Conservation (phyloP, 208 protist species). For the Leishmania amazonensis region DNA sequence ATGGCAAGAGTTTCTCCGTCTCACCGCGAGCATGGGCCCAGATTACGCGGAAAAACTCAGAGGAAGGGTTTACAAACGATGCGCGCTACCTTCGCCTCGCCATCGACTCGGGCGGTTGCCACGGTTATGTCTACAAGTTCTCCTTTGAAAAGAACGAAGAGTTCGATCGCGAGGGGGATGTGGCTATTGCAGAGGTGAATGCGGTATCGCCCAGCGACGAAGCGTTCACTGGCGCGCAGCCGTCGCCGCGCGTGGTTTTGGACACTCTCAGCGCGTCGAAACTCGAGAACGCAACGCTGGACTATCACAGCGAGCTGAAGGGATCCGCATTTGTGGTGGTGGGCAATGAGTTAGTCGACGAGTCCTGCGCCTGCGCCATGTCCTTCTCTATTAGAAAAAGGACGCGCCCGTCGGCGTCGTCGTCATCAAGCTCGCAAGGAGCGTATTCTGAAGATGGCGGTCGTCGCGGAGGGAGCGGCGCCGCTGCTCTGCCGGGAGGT, state of each 20-base stretch:
- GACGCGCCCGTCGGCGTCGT: constrained; percentile 6
- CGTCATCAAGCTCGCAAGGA: not conserved
- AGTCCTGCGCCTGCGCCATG: constrained; percentile 89
- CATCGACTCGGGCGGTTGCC: constrained; percentile 89
- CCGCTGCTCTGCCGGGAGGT: not conserved
- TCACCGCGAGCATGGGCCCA: constrained; percentile 69
- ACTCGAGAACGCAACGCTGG: constrained; percentile 71
- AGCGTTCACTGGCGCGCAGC: constrained; percentile 29
- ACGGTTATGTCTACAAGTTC: constrained; percentile 92
- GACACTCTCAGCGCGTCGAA: constrained; percentile 75
- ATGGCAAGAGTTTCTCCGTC: constrained; percentile 80
- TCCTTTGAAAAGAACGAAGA: constrained; percentile 55
- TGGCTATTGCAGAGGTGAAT: constrained; percentile 66
- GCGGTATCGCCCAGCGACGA: constrained; percentile 29
- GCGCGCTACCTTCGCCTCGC: constrained; percentile 75
- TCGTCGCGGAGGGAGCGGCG: not conserved
- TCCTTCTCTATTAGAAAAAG: constrained; percentile 87
- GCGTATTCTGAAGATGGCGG: not conserved
- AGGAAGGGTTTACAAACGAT: constrained; percentile 80
- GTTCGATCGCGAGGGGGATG: constrained; percentile 67
- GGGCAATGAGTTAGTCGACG: constrained; percentile 88
- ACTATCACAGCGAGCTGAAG: constrained; percentile 91
- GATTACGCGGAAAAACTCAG: constrained; percentile 72
- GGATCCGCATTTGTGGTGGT: constrained; percentile 88
- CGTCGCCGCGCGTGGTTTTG: constrained; percentile 63